Conservation (phyloP, 2,329 filamentous ascomycete species). For the Hypomyces perniciosus region DNA sequence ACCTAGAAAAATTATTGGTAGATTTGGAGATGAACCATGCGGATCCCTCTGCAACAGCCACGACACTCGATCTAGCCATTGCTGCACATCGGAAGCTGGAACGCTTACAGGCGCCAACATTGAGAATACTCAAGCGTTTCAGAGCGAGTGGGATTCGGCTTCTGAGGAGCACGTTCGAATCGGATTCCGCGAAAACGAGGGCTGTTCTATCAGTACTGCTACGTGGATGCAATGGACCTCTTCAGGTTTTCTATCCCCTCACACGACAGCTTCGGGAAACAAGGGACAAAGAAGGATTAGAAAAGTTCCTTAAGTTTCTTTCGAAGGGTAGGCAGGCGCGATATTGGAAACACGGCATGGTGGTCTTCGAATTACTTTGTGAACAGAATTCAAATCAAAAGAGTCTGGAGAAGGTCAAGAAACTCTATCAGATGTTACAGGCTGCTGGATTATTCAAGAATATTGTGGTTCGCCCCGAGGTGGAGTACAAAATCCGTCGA, state of each 20-base stretch:
- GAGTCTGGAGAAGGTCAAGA: conserved; percentile 16
- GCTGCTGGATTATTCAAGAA: conserved; percentile 23
- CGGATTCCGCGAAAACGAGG: conserved; percentile 15
- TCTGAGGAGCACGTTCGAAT: conserved; percentile 17
- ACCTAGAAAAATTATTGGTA: conserved; percentile 10
- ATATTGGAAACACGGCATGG: conserved; percentile 15
- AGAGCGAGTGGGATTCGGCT: conserved; percentile 20
- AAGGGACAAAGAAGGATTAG: conserved; percentile 8
- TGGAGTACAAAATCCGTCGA: conserved; percentile 25
- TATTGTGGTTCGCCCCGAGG: conserved; percentile 13
- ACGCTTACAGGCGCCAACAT: conserved; percentile 11
- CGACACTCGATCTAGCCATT: conserved; percentile 13
- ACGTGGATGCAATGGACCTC: conserved; percentile 19
- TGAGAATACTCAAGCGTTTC: conserved; percentile 7
- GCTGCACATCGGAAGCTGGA: conserved; percentile 16
- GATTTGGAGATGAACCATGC: conserved; percentile 5
- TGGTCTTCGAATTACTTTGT: conserved; percentile 13
- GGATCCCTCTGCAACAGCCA: background rate
- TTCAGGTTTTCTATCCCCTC: conserved; percentile 13
- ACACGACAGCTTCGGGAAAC: conserved; percentile 7
- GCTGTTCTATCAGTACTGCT: conserved; percentile 18
- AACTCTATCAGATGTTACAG: conserved; percentile 24
- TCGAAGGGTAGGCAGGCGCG: conserved; percentile 5
- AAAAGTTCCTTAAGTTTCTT: conserved; percentile 12
- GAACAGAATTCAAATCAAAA: conserved; percentile 1